Evolutionary conservation across 768 basidiomycete species (phyloP).

Genomic region (Tricholoma flavovirens): DNA sequence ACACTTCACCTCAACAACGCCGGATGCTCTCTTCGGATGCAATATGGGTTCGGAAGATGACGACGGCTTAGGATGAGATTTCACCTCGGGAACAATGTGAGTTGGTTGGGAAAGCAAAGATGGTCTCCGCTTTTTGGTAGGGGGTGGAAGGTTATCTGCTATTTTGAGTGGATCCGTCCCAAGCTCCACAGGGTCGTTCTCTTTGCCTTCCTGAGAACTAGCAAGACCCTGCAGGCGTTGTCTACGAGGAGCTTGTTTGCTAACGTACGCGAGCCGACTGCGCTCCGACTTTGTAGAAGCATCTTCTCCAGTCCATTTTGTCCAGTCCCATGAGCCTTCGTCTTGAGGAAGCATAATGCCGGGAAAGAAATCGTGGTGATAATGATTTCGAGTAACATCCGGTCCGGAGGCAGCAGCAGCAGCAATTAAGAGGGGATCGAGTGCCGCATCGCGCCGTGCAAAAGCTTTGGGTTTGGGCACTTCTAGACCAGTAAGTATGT

Average conservation of each 20-base stretch:
- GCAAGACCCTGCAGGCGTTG: slow-evolving; percentile 39
- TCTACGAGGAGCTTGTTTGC: slow-evolving; percentile 70
- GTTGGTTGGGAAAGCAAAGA: slow-evolving; percentile 23
- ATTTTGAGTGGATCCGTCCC: slow-evolving; percentile 33
- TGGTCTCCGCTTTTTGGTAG: slow-evolving; percentile 36
- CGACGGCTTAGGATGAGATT: slow-evolving; percentile 20
- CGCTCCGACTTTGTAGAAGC: slow-evolving; percentile 31
- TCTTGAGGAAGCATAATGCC: slow-evolving; percentile 45
- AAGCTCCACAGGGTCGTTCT: slow-evolving; percentile 37
- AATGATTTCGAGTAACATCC: slow-evolving; percentile 80
- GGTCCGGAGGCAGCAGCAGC: slow-evolving; percentile 71
- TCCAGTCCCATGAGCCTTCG: slow-evolving; percentile 54
- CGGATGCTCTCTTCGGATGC: slow-evolving; percentile 15
- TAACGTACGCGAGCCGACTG: slow-evolving; percentile 56
- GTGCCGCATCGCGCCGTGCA: slow-evolving; percentile 60
- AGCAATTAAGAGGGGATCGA: slow-evolving; percentile 77
- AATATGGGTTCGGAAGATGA: slow-evolving; percentile 15
- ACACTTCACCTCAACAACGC: slow-evolving; percentile 71
- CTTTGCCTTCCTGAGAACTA: slow-evolving; percentile 39
- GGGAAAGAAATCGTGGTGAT: slow-evolving; percentile 74
- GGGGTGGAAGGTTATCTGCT: slow-evolving; percentile 33
- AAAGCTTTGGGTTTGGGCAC: slow-evolving; percentile 37
- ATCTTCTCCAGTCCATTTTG: slow-evolving; percentile 46
- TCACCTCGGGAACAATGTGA: slow-evolving; percentile 18
- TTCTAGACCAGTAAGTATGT: slow-evolving; percentile 55